Evolutionary conservation across 495 filamentous ascomycete genomes (phyloP), one percentile per base, ranked within the genome.

Genomic region (Lasiosphaeriaceae sp.): DNA sequence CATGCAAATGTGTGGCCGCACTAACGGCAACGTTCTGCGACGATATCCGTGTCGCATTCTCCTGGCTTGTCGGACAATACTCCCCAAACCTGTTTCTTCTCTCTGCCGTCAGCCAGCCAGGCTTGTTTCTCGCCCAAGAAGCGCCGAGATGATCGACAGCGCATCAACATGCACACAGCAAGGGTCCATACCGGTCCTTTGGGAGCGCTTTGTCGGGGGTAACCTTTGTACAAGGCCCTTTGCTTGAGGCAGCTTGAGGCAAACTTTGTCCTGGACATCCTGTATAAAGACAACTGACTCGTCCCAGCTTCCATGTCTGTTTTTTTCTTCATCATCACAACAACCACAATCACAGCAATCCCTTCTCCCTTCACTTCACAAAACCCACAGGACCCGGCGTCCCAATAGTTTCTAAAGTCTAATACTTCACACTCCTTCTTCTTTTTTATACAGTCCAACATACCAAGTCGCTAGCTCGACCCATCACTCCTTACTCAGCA

Each of bases 381-480:
- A 49, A 21, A 26, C 12, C 26, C 47, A 29, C 26, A 53, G 51
- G 56, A 49, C 56, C 56, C 9, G 56, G 56, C 47, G 56, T 59
- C 57, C 43, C 22, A 20, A 44, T 62, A 17, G 17, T 19, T 37
- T 52, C 24, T 43, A 19, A 45, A 22, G 26, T 46, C 9, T 31
- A 31, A 31, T 31, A 31, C 26, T 31, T 9, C 26, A 31, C 26
- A n/a, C n/a, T n/a, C n/a, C n/a, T n/a, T n/a, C n/a, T n/a, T n/a
- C n/a, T n/a, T 62, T 29, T n/a, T 54, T 51, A 49, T 39, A 11
- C 3, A 8, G 14, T 49, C 22, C 34, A 45, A 14, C 55, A 20
- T 12, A 41, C 50, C 20, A 50, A 47, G 59, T 60, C 59, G 52
- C 53, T 34, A 56, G 51, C 43, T 60, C 47, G 49, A 51, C 47